These are phyloP conservation scores for Acanthamoeba lenticulata DNA, from an alignment of 208 protist species.

Conservation along the genomic window DNA sequence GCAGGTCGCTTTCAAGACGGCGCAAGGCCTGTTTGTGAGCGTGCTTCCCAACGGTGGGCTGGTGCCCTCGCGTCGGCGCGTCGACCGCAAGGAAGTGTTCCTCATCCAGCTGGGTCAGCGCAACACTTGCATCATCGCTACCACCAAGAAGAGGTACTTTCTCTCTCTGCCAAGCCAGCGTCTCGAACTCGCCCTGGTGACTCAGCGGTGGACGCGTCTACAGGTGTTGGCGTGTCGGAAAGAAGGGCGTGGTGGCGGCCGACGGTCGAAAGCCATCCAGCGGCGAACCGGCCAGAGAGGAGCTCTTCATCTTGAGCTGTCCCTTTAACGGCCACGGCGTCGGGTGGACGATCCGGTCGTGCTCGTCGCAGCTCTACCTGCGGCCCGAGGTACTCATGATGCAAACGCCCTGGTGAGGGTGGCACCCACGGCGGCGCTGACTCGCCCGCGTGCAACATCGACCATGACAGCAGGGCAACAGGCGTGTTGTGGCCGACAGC, in stretches of 20 bases:
- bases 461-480: slow-evolving; percentile 31
- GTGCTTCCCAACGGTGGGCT: not conserved
- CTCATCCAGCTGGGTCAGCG: not conserved
- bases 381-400: slow-evolving; percentile 20
- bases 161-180: not conserved
- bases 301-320: slow-evolving; percentile 17
- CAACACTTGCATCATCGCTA: slow-evolving; percentile 46
- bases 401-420: not conserved
- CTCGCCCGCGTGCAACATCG: too few species aligned
- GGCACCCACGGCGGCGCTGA: not conserved
- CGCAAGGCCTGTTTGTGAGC: not conserved
- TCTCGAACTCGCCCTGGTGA: not conserved
- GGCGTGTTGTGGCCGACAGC: not conserved
- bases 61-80: not conserved
- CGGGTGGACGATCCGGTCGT: not conserved
- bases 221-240: slow-evolving; percentile 30
- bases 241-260: slow-evolving; percentile 42
- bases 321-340: not conserved
- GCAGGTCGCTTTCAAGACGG: slow-evolving; percentile 41
- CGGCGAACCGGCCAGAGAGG: not conserved
- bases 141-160: slow-evolving; percentile 33
- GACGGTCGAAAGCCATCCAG: not conserved
- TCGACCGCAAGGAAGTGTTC: not conserved
- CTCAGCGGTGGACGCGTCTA: too few species aligned
- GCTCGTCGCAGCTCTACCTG: not conserved